These are phyloP conservation scores for Thamnidium elegans DNA, from an alignment of 192 early-diverging fungal species.

Conservation along the genomic window DNA sequence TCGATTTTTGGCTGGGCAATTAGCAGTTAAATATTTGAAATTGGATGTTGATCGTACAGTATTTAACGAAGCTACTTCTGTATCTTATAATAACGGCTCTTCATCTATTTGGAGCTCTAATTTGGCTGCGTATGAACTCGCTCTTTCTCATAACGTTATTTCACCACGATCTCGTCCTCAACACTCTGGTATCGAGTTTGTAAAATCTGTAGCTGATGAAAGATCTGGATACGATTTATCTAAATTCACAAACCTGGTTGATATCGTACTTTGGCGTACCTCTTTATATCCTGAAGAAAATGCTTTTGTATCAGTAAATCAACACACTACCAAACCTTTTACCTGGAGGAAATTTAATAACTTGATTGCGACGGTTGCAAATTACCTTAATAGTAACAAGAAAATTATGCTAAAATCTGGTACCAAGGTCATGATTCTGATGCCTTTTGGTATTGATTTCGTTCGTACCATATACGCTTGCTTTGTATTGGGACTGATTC, in stretches of 20 bases:
- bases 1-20: constrained; percentile 58
- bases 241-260: constrained; percentile 63
- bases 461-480: constrained; percentile 72
- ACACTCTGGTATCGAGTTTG: constrained; percentile 66
- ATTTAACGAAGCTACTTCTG: not conserved
- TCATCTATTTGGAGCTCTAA: constrained; percentile 52
- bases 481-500: constrained; percentile 69
- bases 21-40: constrained; percentile 51
- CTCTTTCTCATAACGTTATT: constrained; percentile 12
- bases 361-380: constrained; percentile 63
- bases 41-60: constrained; percentile 58
- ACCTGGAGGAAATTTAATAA: constrained; percentile 67
- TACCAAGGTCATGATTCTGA: constrained; percentile 61
- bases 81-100: too few species aligned
- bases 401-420: constrained; percentile 53
- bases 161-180: constrained; percentile 47
- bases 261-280: constrained; percentile 71
- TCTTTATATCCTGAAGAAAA: constrained; percentile 57
- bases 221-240: constrained; percentile 62
- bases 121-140: constrained; percentile 31
- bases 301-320: constrained; percentile 61
- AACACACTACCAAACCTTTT: constrained; percentile 46
- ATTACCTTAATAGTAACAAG: constrained; percentile 49
- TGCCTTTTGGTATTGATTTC: constrained; percentile 67
- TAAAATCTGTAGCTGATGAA: constrained; percentile 66